Evolutionary conservation across 768 basidiomycete genomes (phyloP), one percentile per base, ranked within the genome.

Genomic region (Termitomyces sp.): DNA sequence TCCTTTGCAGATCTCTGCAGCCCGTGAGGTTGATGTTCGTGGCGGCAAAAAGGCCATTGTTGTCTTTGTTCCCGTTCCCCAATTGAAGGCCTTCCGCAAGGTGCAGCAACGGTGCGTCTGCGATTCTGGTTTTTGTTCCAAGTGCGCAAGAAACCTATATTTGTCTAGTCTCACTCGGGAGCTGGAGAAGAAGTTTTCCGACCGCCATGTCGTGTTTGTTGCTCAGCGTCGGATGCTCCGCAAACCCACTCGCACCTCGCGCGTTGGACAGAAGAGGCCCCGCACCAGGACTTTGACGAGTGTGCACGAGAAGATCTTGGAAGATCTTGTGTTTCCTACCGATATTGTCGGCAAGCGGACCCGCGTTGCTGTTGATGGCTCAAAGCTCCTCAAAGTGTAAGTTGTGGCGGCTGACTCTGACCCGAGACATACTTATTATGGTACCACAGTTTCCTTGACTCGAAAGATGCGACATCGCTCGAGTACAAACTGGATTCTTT

Each of bases 401-500:
- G 96, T 87, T 20, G 52, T 25, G 36, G 39, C 10, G 5, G 38
- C 41, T 58, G 45, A 48, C 64, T 49, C 45, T 52, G 18, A 42
- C 56, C 55, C 39, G 55, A 49, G 50, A 68, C 56, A 13, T 46
- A 48, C 23, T 45, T 51, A 38, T 23, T 5, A 16, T 29, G 18
- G 29, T 56, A 58, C 71, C 56, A 58, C 71, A 98, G 96, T 63
- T 89, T 94, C 81, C 89, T 99, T 63, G 97, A 99, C 81, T 80
- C 93, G 62, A 98, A 98, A 75, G 97, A 99, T 70, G 85, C 94
- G 53, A 98, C 94, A 71, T 91, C 93, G 67, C 82, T 98, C 70
- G 97, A 98, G 82, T 98, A 99, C 89, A 99, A 99, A 84, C 84
- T 98, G 65, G 97, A 99, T 78, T 96, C 95, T 60, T 99, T 98